Base-by-base conservation (phyloP, 805 yeast species). In the Metschnikowia reukaufii region DNA sequence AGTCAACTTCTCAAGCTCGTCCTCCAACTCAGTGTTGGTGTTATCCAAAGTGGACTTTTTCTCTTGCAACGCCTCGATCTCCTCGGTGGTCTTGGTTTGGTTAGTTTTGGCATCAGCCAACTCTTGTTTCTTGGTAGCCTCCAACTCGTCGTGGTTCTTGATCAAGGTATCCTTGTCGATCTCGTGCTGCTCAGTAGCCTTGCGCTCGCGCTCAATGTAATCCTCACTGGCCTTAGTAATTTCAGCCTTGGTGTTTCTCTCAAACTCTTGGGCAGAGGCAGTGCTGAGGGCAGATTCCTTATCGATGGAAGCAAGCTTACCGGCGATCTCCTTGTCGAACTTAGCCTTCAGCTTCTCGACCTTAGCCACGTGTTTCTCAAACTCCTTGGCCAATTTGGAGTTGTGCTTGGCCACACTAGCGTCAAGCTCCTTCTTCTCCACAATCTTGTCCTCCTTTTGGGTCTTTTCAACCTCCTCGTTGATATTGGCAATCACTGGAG, bases 401-500 rank as follows among this genome's bases (percentile, higher is more conserved):
- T 68, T 68, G 51, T 72, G 76, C 27, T 56, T 54, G 19, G 61
- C 58, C 25, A 64, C 68, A 50, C 70, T 73, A 36, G 61, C 54
- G 19, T 65, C 70, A 42, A 73, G 65, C 31, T 62, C 65, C 45
- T 67, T 63, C 59, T 74, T 59, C 60, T 72, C 61, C 49, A 65
- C 61, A 59, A 73, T 63, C 55, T 69, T 66, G 58, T 77, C 82
- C 51, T 68, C 76, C 46, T 67, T 51, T 50, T 73, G 60, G 27
- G 76, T 68, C 52, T 70, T 67, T 39, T 61, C 64, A 39, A 78
- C 84, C 49, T 76, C 74, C 23, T 72, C 76, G 57, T 78, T 76
- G 58, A 79, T 78, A 52, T 63, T 68, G 37, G 73, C 69, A 57
- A 79, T 65, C 32, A 79, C 74, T 4, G 84, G 84, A 29, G 78